Conservation (phyloP, 225 moss, liverwort and hornwort species). For the Antitrichia curtipendula region DNA sequence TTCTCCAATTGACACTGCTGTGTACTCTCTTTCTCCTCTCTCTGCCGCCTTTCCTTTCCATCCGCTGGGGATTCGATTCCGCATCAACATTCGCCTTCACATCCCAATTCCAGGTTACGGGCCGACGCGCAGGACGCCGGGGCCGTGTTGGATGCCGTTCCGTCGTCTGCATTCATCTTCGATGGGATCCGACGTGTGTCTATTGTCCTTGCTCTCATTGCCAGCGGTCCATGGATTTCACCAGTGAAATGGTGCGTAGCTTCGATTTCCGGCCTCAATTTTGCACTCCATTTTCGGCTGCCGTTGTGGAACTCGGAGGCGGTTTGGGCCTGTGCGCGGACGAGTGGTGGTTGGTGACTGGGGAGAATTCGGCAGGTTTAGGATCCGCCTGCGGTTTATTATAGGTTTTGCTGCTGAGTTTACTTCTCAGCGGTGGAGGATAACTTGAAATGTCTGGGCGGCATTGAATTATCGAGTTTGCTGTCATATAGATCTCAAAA, state of each 20-base stretch:
- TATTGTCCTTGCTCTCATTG: not conserved
- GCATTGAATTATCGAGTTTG: not conserved
- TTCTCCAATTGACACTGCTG: not conserved
- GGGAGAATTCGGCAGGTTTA: not conserved
- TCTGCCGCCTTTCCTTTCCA: not conserved
- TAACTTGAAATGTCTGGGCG: not conserved
- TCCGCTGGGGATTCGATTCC: not conserved
- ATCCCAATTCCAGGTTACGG: not conserved
- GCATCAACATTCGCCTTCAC: not conserved
- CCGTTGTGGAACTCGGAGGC: not conserved
- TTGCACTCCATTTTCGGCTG: not conserved
- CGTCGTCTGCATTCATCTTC: not conserved
- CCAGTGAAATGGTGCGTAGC: not conserved
- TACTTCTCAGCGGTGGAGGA: not conserved
- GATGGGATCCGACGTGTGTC: slow-evolving; percentile 14
- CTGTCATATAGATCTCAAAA: not conserved
- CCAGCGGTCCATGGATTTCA: not conserved
- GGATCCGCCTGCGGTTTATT: not conserved
- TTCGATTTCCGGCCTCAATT: not conserved
- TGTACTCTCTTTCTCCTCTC: not conserved
- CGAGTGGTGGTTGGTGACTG: not conserved
- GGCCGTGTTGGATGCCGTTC: not conserved
- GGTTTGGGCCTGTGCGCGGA: not conserved
- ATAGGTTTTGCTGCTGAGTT: not conserved
- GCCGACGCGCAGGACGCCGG: not conserved